phyloP scores from a whole-genome alignment of 768 basidiomycete species.

The Psilocybe cyanescens region DNA sequence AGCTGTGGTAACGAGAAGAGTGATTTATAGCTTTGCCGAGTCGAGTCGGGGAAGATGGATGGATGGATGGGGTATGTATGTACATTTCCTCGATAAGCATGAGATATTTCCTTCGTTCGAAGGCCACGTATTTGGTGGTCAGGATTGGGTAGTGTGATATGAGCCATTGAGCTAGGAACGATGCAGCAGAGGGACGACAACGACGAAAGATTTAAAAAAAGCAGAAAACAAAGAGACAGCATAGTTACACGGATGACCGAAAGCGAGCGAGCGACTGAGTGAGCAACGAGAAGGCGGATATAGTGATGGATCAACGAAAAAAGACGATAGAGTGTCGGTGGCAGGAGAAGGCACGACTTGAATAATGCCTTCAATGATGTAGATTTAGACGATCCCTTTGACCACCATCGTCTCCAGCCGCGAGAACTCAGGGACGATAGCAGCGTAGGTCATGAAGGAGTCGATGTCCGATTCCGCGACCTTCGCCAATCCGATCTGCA shows the following conservation, averaged over 20 bases:
- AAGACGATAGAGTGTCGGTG: background rate
- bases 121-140: background rate
- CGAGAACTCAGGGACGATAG: constrained; percentile 84
- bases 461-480: constrained; percentile 85
- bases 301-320: background rate
- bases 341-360: background rate
- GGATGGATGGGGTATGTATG: background rate
- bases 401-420: constrained; percentile 79
- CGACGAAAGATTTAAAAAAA: background rate
- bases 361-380: background rate
- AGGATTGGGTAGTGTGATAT: background rate
- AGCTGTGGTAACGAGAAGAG: background rate
- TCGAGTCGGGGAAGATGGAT: background rate
- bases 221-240: background rate
- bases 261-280: background rate
- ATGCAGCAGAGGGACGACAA: background rate
- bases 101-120: background rate
- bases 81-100: background rate
- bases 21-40: background rate
- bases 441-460: constrained; percentile 84
- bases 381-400: constrained; percentile 52
- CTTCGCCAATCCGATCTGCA: constrained; percentile 77
- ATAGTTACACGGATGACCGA: background rate
- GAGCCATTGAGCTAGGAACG: background rate
- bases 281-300: background rate